Evolutionary conservation across 2,329 filamentous ascomycete species (phyloP), one percentile per base, ranked within the genome.

Genomic region (Coniochaeta pulveracea): DNA sequence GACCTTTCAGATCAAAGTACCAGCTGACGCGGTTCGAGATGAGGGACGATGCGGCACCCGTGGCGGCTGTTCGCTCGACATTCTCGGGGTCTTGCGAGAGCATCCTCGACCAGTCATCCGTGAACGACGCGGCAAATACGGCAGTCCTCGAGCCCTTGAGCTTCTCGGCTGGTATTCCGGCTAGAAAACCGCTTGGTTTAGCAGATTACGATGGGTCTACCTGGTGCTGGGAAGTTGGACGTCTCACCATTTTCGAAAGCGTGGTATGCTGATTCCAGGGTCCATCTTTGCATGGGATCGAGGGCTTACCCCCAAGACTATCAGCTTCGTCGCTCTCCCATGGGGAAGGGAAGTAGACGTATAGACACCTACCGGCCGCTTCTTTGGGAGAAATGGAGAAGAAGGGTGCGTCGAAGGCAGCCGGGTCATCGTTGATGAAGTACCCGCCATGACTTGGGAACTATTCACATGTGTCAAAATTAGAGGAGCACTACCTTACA

Each of bases 11-110:
- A 33, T 62, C 50, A 27, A 58, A 63, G 36, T 50, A 59, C 50
- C 54, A 64, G 22, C 54, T 57, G 10, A 61, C 41, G 1, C 61
- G 50, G 36, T 64, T 64, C 0, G 60, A 45, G 5, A 58, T 22
- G 4, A 61, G 50, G 7, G 45, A 48, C 6, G 42, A 29, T 10
- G 42, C 46, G 1, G 43, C 47, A 2, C 58, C 59, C 0, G 51
- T 58, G 1, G 47, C 48, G 2, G 51, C 45, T 21, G 54, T 57
- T 2, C 46, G 46, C 9, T 49, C 43, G 6, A 43, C 34, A 4
- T 43, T 48, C 11, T 64, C 57, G 0, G 51, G 47, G 33, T 63
- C 59, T 27, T 48, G 46, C 6, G 45, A 36, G 4, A 43, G 33
- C 37, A 57, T 52, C 12, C 43, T 40, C 6, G 40, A 36, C 24